Conservation (phyloP, 2,329 filamentous ascomycete genomes). For the Stemphylium beticola region DNA sequence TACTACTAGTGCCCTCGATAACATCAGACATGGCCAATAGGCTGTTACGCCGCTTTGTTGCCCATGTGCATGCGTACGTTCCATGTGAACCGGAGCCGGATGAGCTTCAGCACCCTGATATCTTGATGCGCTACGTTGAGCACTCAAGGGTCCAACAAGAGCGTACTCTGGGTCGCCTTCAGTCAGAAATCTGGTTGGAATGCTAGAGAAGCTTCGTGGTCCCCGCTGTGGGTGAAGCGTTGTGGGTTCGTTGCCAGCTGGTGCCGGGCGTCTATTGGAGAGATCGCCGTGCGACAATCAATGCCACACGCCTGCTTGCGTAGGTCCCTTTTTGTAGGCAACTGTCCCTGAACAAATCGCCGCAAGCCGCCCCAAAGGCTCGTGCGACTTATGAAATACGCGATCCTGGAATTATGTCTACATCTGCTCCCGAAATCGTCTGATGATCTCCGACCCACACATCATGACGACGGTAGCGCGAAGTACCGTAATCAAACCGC, state of each 20-base stretch:
- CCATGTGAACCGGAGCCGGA: slow-evolving; percentile 26
- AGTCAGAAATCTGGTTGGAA: slow-evolving; percentile 25
- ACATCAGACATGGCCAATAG: slow-evolving; percentile 33
- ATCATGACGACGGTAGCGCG: slow-evolving; percentile 20
- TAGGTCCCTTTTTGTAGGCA: slow-evolving; percentile 13
- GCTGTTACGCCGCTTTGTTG: slow-evolving; percentile 33
- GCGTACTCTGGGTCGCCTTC: slow-evolving; percentile 21
- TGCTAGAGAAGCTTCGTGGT: slow-evolving; percentile 10
- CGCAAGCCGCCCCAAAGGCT: slow-evolving; percentile 6
- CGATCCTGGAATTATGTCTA: slow-evolving; percentile 11
- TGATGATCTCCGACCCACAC: slow-evolving; percentile 19
- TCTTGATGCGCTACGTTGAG: slow-evolving; percentile 29
- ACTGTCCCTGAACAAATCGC: slow-evolving; percentile 12
- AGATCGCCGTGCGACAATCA: slow-evolving; percentile 41
- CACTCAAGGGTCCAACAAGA: slow-evolving; percentile 10
- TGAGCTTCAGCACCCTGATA: slow-evolving; percentile 29
- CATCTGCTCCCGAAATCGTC: slow-evolving; percentile 10
- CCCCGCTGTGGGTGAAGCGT: slow-evolving; percentile 36
- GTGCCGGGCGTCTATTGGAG: slow-evolving; percentile 44
- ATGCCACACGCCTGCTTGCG: slow-evolving; percentile 34
- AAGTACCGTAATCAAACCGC: slow-evolving; percentile 14
- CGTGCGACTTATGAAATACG: slow-evolving; percentile 13
- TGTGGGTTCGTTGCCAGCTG: slow-evolving; percentile 40
- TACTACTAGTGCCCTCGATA: slow-evolving; percentile 34
- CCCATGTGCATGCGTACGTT: slow-evolving; percentile 28